Conservation (phyloP, 805 yeast genomes). For the Cyberlindnera saturnus region DNA sequence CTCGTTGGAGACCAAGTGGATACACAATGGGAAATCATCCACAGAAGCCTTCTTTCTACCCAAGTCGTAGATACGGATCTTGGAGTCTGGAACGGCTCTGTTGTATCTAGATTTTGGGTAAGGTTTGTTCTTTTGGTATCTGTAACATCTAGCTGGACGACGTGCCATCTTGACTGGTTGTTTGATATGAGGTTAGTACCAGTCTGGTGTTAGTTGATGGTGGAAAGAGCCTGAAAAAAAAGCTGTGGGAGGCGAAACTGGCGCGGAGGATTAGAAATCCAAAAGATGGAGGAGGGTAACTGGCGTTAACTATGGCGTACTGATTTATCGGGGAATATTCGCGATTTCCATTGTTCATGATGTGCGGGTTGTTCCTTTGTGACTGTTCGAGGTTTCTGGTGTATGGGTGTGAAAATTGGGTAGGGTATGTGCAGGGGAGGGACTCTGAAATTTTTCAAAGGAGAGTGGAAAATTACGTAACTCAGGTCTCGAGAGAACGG, state of each 20-base stretch:
- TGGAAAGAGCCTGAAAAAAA: conserved; percentile 4
- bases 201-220: not conserved
- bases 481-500: too few species aligned
- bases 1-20: conserved; percentile 99
- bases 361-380: not conserved
- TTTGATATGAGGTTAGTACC: not conserved
- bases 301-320: too few species aligned
- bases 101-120: conserved; percentile 99
- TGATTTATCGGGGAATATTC: not conserved
- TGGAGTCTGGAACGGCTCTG: conserved; percentile 99
- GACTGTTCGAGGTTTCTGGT: not conserved
- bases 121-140: conserved; percentile 99
- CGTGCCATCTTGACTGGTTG: conserved; percentile 83
- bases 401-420: not conserved
- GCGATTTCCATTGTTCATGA: not conserved
- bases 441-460: too few species aligned
- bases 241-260: not conserved
- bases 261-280: conserved; percentile 14
- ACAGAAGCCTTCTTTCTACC: conserved; percentile 99
- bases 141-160: conserved; percentile 99
- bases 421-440: too few species aligned
- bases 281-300: not conserved
- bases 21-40: conserved; percentile 97
- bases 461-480: too few species aligned
- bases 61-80: conserved; percentile 97